A percentile compares a stretch with the other conserved stretches of the same genome.
Conservation (phyloP, 352 stramenopile species). For the Globisporangium okanoganense region DNA sequence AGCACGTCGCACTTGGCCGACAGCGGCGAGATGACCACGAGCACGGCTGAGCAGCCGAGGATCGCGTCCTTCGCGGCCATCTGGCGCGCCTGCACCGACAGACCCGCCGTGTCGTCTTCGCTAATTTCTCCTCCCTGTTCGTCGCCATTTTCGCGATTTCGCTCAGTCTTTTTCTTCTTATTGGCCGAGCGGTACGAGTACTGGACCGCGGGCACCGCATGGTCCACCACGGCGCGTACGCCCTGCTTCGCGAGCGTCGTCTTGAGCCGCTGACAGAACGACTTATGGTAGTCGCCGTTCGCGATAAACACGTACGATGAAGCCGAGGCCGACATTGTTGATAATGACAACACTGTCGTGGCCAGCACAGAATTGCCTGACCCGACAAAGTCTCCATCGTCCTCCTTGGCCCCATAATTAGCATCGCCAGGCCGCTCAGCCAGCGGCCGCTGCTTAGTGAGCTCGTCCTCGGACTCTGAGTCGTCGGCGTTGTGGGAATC, state of each 20-base stretch:
- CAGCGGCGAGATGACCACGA: slow-evolving; percentile 66
- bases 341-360: not conserved
- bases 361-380: not conserved
- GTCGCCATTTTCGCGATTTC: not conserved
- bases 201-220: slow-evolving; percentile 44
- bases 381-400: not conserved
- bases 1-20: slow-evolving; percentile 68
- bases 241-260: slow-evolving; percentile 53
- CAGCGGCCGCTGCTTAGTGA: slow-evolving; percentile 10
- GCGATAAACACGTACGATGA: slow-evolving; percentile 64
- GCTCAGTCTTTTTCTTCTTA: slow-evolving; percentile 12
- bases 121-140: not conserved
- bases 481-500: slow-evolving; percentile 7
- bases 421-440: not conserved
- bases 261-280: slow-evolving; percentile 60
- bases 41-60: slow-evolving; percentile 55
- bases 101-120: slow-evolving; percentile 7
- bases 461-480: slow-evolving; percentile 20
- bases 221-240: slow-evolving; percentile 55
- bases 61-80: slow-evolving; percentile 75
- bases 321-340: not conserved
- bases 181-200: slow-evolving; percentile 25
- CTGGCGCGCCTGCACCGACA: slow-evolving; percentile 54
- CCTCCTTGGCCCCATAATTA: not conserved
- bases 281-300: slow-evolving; percentile 66